Percentiles rank a stretch among this genome's conserved stretches.
phyloP scores from a whole-genome alignment of 768 basidiomycete species.

The Imleria badia region DNA sequence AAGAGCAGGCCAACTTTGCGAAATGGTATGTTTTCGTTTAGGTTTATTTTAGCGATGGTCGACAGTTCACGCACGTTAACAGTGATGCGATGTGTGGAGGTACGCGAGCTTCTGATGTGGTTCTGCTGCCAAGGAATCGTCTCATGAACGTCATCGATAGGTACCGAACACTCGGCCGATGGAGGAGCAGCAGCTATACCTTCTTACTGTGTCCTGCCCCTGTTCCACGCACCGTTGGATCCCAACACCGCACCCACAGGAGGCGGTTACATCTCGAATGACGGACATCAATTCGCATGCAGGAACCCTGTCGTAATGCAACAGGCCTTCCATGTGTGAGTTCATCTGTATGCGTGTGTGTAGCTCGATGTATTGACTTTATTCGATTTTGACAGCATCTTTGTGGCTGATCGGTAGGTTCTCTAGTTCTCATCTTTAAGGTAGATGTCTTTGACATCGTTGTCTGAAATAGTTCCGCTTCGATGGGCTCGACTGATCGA shows the following conservation, averaged over 20 bases:
- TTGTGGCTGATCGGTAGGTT: constrained; percentile 50
- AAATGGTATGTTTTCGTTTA: constrained; percentile 51
- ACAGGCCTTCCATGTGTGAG: constrained; percentile 62
- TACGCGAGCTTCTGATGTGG: constrained; percentile 11
- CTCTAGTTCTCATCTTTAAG: neutral
- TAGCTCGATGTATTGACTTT: neutral
- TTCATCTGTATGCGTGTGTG: neutral
- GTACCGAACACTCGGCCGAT: constrained; percentile 48
- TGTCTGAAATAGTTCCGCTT: constrained; percentile 42
- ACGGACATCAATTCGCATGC: constrained; percentile 57
- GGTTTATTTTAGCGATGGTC: neutral
- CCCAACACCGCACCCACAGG: constrained; percentile 28
- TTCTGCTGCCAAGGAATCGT: neutral
- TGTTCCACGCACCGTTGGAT: constrained; percentile 46
- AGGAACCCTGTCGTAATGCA: constrained; percentile 53
- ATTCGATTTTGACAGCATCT: constrained; percentile 39
- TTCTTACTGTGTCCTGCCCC: constrained; percentile 53
- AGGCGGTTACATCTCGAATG: constrained; percentile 51
- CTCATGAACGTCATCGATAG: constrained; percentile 33
- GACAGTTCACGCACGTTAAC: neutral
- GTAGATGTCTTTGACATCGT: neutral
- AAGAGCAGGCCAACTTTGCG: constrained; percentile 52
- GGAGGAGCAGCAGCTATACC: constrained; percentile 41
- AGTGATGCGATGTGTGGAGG: constrained; percentile 56
- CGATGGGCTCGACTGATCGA: constrained; percentile 46